Evolutionary conservation across 345 rosid genomes (phyloP), one percentile per base, ranked within the genome.

Genomic region (Ceriops zippeliana): DNA sequence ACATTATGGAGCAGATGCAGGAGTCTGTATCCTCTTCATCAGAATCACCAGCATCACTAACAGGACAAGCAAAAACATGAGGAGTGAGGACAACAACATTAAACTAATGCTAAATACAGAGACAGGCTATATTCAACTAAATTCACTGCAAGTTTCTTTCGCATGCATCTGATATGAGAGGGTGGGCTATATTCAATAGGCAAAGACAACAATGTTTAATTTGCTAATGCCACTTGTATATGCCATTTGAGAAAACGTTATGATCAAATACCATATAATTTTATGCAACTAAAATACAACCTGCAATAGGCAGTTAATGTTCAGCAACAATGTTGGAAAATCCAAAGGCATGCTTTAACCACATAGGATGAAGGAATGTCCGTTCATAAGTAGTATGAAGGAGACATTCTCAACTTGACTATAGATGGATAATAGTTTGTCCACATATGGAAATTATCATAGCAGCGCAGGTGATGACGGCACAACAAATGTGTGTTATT

Each of bases 1-100:
- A 93, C 99, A 95, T 91, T 80, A 95, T 84, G 62, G 74, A 83
- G 82, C 99, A 95, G 54, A 86, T 72, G 81, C 99, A 95, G 67
- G 92, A 68, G 76, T 95, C 97, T 20, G 85, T 57, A 58, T 91
- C 92, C 59, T 88, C 97, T 5, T 88, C 99, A 5, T 91, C 99
- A 37, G 91, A 75, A 65, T 95, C 96, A 52, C 95, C 86, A 9
- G 72, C 81, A 59, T 95, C 99, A 70, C 99, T 95, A 97, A 88
- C 83, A 11, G 58, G 66, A 67, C 10, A 79, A 67, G 69, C 70
- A 62, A 46, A 57, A 75, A 70, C 47, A 56, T 22, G 57, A 56
- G 64, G 46, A 60, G 63, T 34, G 7, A 68, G 63, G 37, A 2
- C 4, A 4, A 19, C 17, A 4, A 64, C 6, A 30, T 30, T 24